Percentiles rank a stretch among this genome's conserved stretches.
Evolutionary conservation across 805 yeast species (phyloP).

Genomic region (Yarrowia bubula): DNA sequence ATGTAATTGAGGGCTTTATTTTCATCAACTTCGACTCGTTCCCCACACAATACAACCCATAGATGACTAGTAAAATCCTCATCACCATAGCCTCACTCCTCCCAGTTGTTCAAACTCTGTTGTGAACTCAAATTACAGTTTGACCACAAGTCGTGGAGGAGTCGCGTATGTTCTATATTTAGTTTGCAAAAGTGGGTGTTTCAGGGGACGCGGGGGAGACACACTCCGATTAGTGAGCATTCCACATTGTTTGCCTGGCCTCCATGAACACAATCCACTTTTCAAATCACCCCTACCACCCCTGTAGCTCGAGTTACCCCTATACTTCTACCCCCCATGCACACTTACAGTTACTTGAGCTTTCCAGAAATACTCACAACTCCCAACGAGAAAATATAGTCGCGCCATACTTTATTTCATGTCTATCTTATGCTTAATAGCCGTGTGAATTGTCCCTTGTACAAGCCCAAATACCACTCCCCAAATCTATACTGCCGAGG

Average conservation of each 20-base stretch:
- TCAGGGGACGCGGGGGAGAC: not conserved
- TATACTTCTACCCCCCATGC: not conserved
- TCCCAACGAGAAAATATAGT: not conserved
- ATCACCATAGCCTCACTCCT: slow-evolving; percentile 18
- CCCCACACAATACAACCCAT: not conserved
- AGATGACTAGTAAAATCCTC: not conserved
- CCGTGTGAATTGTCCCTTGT: not conserved
- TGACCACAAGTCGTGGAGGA: slow-evolving; percentile 8
- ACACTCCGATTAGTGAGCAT: no score
- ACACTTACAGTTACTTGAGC: not conserved
- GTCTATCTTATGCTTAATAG: slow-evolving; percentile 21
- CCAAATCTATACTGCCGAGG: no score
- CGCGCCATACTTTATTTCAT: slow-evolving; percentile 1
- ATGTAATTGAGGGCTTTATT: not conserved
- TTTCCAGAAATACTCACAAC: not conserved
- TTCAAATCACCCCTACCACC: not conserved
- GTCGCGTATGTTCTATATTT: slow-evolving; percentile 14
- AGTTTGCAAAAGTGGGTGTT: not conserved
- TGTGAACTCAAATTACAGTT: not conserved
- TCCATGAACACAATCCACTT: no score
- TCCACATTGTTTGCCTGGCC: no score
- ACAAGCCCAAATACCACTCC: no score
- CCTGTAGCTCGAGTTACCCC: not conserved
- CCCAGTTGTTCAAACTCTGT: not conserved
- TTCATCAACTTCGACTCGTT: not conserved